These are phyloP conservation scores for Pseudocercospora cruenta DNA, from an alignment of 2,329 filamentous ascomycete genomes.

Conservation along the genomic window DNA sequence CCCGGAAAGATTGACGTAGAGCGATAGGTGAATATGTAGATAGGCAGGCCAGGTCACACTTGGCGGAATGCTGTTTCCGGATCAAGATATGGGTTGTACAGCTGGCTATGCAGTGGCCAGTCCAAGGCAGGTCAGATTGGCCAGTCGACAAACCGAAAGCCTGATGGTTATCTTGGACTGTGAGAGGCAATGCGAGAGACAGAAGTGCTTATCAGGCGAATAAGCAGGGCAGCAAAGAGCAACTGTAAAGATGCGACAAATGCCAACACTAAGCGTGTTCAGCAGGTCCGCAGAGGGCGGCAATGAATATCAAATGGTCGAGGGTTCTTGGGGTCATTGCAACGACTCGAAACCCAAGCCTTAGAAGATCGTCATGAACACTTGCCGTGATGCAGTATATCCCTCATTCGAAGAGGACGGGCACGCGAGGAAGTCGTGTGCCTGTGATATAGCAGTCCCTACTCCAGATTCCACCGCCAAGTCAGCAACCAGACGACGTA, in stretches of 20 bases:
- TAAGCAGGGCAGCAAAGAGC: slow-evolving; percentile 21
- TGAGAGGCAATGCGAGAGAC: slow-evolving; percentile 10
- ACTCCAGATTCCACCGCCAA: slow-evolving; percentile 11
- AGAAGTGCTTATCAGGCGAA: slow-evolving; percentile 28
- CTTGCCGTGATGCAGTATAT: slow-evolving; percentile 12
- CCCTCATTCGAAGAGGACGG: slow-evolving; percentile 10
- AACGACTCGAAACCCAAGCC: slow-evolving; percentile 11
- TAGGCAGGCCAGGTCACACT: slow-evolving; percentile 18
- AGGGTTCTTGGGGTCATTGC: slow-evolving; percentile 43
- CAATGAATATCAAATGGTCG: slow-evolving; percentile 40
- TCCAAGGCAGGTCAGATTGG: slow-evolving; percentile 11
- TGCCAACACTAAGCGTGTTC: slow-evolving; percentile 30
- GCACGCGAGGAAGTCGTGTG: slow-evolving; percentile 25
- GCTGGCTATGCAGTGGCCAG: slow-evolving; percentile 21
- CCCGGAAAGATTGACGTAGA: slow-evolving; percentile 23
- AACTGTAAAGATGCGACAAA: slow-evolving; percentile 16
- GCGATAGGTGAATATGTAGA: slow-evolving; percentile 25
- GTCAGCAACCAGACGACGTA: slow-evolving; percentile 11
- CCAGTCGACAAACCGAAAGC: slow-evolving; percentile 18
- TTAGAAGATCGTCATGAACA: slow-evolving; percentile 1
- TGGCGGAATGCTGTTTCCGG: slow-evolving; percentile 19
- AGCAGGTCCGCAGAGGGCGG: slow-evolving; percentile 35
- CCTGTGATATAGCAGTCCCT: slow-evolving; percentile 16
- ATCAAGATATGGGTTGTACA: slow-evolving; percentile 17
- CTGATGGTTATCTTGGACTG: slow-evolving; percentile 21